Base-by-base conservation (phyloP, 139 green algal genomes). In the Chlorella ohadii region DNA sequence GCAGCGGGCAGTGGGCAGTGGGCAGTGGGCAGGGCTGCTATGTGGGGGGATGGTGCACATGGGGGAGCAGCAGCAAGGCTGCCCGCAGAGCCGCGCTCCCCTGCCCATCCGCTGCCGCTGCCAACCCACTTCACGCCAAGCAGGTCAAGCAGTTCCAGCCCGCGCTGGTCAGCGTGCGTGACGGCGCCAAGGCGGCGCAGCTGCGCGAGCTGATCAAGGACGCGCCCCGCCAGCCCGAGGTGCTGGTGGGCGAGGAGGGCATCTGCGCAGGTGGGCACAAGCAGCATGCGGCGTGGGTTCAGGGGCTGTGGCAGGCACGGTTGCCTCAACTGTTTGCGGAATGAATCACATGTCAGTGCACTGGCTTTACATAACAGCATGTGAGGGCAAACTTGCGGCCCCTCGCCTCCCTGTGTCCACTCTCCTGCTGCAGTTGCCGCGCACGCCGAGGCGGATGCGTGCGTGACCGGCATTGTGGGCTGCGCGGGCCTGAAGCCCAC, bases 401-500 rank as follows among this genome's bases (percentile, higher is more conserved):
- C n/a, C n/a, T n/a, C n/a, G n/a, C n/a, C n/a, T n/a, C 44, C 44
- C 9, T 51, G 44, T 59, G 15, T 9, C 51, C 3, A 2, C 51
- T 13, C 15, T 59, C 51, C 51, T 22, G 44, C 51, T 22, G 51
- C 51, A 39, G 94, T 96, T 57, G 93, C 94, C 20, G 44, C 66
- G 22, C 87, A 93, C 80, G 47, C 80, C 33, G 88, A 91, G 34
- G 86, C 84, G 9, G 89, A 91, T 64, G 79, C 73, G 1, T 83
- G 66, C 19, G 91, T 95, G 38, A 94, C 96, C 3, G 96, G 97
- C 83, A 99, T 99, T 61, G 97, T 99, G 38, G 97, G 97, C 23
- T 99, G 97, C 84, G 97, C 97, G 56, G 97, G 97, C 4, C 90
- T 99, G 78, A 88, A 95, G 81, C 97, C 97, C 64, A 99, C 97